A percentile compares a stretch with the other conserved stretches of the same genome.
Evolutionary conservation across 208 protist species (phyloP).

Genomic region (Leishmania mexicana): DNA sequence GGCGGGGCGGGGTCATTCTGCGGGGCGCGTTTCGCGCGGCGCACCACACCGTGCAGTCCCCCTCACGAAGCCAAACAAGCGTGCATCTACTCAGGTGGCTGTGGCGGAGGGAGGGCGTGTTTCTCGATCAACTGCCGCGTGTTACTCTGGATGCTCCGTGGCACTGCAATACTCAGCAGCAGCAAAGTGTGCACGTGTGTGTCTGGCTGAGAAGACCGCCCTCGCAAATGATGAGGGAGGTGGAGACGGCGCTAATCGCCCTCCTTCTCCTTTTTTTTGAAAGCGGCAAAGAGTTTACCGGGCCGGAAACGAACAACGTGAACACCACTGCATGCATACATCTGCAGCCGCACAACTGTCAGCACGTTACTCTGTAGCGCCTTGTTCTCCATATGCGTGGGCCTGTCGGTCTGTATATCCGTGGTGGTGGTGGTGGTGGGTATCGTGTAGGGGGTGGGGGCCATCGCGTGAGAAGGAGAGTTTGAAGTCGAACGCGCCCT

Average conservation of each 20-base stretch:
- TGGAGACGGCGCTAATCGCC: neutral
- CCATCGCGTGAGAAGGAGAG: neutral
- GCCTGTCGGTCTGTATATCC: neutral
- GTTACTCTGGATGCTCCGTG: conserved; percentile 14
- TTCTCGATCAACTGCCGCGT: neutral
- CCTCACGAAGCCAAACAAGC: neutral
- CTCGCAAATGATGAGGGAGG: neutral
- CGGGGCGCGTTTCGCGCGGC: neutral
- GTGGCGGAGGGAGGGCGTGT: neutral
- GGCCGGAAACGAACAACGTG: neutral
- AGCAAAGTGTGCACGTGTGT: neutral
- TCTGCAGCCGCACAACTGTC: neutral
- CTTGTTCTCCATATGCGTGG: neutral
- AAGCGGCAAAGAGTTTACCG: neutral
- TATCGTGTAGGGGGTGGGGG: neutral
- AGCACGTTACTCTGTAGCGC: neutral
- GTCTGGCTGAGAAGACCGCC: neutral
- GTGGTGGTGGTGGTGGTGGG: neutral
- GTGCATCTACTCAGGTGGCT: neutral
- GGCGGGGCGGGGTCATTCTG: neutral
- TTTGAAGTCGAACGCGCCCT: neutral
- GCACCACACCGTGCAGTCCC: neutral
- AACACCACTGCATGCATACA: neutral
- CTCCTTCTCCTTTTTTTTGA: neutral
- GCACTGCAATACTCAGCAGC: neutral